Evolutionary conservation across 805 yeast genomes (phyloP).

Genomic region (Scheffersomyces ergatensis): DNA sequence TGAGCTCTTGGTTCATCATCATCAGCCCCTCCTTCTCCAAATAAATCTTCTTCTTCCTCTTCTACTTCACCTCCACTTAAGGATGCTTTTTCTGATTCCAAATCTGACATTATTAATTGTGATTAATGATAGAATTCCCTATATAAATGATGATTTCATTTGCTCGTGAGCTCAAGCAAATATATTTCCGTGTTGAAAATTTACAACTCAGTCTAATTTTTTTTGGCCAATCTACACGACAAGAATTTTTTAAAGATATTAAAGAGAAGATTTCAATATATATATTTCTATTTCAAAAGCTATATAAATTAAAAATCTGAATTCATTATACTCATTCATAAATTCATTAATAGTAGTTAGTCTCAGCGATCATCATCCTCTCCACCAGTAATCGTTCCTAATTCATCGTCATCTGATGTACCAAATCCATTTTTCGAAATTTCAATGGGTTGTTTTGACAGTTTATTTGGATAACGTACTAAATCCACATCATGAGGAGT

Average conservation of each 20-base stretch:
- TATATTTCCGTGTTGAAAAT: too few relatives aligned
- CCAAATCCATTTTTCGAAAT: constrained; percentile 43
- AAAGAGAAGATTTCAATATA: too few relatives aligned
- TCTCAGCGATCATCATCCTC: too few relatives aligned
- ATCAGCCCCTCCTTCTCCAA: constrained; percentile 30
- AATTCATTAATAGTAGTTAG: too few relatives aligned
- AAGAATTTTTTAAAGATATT: too few relatives aligned
- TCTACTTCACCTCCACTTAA: constrained; percentile 7
- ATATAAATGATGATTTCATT: too few relatives aligned
- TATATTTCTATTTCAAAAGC: too few relatives aligned
- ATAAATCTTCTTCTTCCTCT: constrained; percentile 34
- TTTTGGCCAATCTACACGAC: too few relatives aligned
- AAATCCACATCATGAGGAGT: constrained; percentile 33
- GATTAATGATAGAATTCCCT: background rate
- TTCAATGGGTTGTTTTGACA: constrained; percentile 42
- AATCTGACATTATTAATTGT: constrained; percentile 18
- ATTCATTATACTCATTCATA: too few relatives aligned
- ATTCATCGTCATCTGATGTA: constrained; percentile 20
- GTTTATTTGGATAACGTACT: constrained; percentile 31
- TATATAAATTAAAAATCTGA: too few relatives aligned
- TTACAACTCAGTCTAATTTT: too few relatives aligned
- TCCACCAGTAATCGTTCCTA: background rate
- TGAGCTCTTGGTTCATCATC: constrained; percentile 11
- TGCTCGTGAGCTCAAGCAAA: too few relatives aligned
- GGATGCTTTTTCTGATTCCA: constrained; percentile 11